Base-by-base conservation (phyloP, 2,329 filamentous ascomycete genomes). In the Pyrenophora seminiperda region DNA sequence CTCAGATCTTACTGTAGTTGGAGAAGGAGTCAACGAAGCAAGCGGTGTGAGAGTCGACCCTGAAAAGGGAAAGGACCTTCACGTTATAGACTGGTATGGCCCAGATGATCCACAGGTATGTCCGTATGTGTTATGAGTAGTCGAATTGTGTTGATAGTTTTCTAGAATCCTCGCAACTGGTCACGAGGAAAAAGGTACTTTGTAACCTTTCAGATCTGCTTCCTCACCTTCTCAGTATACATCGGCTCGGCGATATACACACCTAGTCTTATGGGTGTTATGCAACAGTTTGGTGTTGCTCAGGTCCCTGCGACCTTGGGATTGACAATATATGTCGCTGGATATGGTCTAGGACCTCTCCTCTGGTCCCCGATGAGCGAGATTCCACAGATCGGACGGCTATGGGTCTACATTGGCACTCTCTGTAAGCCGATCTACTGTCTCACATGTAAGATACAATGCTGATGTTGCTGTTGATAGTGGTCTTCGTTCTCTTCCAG, bases 151-250 rank as follows among this genome's bases (percentile, higher is more conserved):
- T 19, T 47, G 15, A 51, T 19, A 15, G 4, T 5, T 4, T 9
- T 7, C 4, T 10, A 77, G 67, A 79, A 80, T 40, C 77, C 79
- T 2, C 62, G 70, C 40, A 80, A 80, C 52, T 81, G 78, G 79
- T 73, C 73, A 2, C 58, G 50, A 3, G 50, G 40, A 2, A 79
- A 76, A 62, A 79, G 77, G 30, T 56, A 72, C 45, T 75, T 75
- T 32, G 74, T 80, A 18, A 79, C 75, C 0, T 74, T 74, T 37
- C 67, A 77, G 31, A 76, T 81, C 47, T 79, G 75, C 49, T 62
- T 81, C 22, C 68, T 78, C 22, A 80, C 76, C 0, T 78, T 80
- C 81, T 44, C 82, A 77, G 30, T 80, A 22, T 83, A 82, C 59
- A 79, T 76, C 52, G 78, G 77, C 1, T 77, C 76, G 2, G 72